Evolutionary conservation across 169 alveolate species (phyloP).

Genomic region (Cryptosporidium baileyi): DNA sequence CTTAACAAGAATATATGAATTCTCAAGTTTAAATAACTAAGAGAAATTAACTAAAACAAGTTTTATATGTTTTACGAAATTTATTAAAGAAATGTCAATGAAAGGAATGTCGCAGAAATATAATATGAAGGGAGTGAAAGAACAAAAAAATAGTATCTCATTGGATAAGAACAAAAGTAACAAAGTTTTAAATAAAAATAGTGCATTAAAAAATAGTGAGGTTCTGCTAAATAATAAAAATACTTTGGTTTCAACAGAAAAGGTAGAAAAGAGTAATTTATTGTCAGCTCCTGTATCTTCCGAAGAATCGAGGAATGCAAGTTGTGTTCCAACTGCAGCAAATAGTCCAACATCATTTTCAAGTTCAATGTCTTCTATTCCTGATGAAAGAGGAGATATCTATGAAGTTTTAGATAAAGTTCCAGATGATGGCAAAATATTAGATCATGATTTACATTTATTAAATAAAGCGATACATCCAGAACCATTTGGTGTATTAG

Average conservation of each 20-base stretch:
- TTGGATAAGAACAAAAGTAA: slow-evolving; percentile 14
- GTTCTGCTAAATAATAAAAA: neutral
- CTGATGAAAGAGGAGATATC: slow-evolving; percentile 32
- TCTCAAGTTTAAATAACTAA: too few relatives aligned
- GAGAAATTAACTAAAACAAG: too few relatives aligned
- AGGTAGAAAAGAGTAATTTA: neutral
- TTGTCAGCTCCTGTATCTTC: neutral
- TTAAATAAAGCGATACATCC: slow-evolving; percentile 53
- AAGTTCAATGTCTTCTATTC: slow-evolving; percentile 44
- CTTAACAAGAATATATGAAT: too few relatives aligned
- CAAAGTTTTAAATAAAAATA: neutral
- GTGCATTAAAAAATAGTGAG: neutral
- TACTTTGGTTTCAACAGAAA: slow-evolving; percentile 3
- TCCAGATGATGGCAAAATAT: slow-evolving; percentile 48
- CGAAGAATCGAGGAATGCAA: neutral
- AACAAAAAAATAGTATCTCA: slow-evolving; percentile 12
- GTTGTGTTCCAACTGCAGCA: slow-evolving; percentile 66
- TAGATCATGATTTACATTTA: slow-evolving; percentile 65
- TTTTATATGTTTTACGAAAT: too few relatives aligned
- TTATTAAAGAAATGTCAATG: slow-evolving; percentile 54
- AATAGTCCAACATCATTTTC: slow-evolving; percentile 66
- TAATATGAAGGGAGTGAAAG: slow-evolving; percentile 54
- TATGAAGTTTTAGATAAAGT: slow-evolving; percentile 49
- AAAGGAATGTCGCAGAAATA: slow-evolving; percentile 13
- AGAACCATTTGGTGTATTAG: slow-evolving; percentile 62